These are phyloP conservation scores for Penicillium malachiteum DNA, from an alignment of 495 filamentous ascomycete genomes.

Conservation along the genomic window DNA sequence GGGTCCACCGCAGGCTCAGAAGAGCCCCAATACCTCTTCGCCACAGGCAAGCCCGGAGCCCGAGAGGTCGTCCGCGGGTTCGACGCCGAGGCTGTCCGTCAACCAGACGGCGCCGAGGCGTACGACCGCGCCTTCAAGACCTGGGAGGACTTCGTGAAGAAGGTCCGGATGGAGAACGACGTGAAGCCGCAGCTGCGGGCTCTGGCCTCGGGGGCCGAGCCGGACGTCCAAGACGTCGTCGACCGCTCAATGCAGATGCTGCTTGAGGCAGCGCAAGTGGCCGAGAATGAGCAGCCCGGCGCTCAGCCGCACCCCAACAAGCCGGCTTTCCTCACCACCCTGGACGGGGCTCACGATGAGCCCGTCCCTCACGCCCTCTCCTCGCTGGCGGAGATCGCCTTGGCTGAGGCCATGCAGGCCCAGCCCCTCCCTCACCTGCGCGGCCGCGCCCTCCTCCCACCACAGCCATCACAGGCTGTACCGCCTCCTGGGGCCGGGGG, in stretches of 20 bases:
- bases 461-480: neutral
- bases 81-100: conserved; percentile 34
- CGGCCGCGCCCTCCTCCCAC: neutral
- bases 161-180: conserved; percentile 38
- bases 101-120: conserved; percentile 33
- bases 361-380: conserved; percentile 25
- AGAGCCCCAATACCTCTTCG: conserved; percentile 26
- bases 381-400: conserved; percentile 37
- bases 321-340: conserved; percentile 1
- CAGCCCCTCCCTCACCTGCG: conserved; percentile 28
- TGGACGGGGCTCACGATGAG: conserved; percentile 5
- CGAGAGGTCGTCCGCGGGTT: conserved; percentile 39
- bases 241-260: conserved; percentile 11
- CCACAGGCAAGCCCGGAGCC: conserved; percentile 22
- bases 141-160: conserved; percentile 47
- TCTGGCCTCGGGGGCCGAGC: conserved; percentile 24
- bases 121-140: conserved; percentile 31
- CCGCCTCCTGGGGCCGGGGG: conserved; percentile 6
- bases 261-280: conserved; percentile 12
- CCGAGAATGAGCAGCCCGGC: conserved; percentile 1
- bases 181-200: conserved; percentile 42
- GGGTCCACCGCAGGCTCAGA: conserved; percentile 38
- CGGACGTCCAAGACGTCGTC: conserved; percentile 5
- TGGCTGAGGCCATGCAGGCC: conserved; percentile 22
- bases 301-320: neutral